Evolutionary conservation across 345 rosid species (phyloP).

Genomic region (Bruguiera gymnorhiza): DNA sequence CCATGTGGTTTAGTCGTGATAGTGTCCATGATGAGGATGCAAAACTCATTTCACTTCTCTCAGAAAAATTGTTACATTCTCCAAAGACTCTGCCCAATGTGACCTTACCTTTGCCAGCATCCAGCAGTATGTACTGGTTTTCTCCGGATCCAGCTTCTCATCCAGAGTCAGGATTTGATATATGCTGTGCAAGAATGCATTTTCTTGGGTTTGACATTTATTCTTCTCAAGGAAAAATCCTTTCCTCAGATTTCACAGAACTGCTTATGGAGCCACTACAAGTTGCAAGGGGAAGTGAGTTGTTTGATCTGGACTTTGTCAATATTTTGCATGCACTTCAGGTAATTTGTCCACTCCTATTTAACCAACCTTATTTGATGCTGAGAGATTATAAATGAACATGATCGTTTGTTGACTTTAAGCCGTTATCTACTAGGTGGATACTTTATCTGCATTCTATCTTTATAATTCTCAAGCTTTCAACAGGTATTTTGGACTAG

Average conservation of each 20-base stretch:
- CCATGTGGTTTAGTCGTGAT: slow-evolving; percentile 87
- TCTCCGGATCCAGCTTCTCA: slow-evolving; percentile 37
- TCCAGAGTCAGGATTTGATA: slow-evolving; percentile 50
- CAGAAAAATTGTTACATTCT: slow-evolving; percentile 24
- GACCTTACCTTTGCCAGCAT: slow-evolving; percentile 57
- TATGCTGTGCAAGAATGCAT: slow-evolving; percentile 65
- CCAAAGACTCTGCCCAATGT: slow-evolving; percentile 13
- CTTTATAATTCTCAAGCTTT: too few species aligned
- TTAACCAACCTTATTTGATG: background rate
- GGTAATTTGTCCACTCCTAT: slow-evolving; percentile 34
- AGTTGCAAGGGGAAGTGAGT: slow-evolving; percentile 49
- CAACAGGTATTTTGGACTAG: too few species aligned
- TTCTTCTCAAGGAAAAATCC: slow-evolving; percentile 33
- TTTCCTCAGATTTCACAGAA: slow-evolving; percentile 34
- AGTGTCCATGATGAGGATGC: slow-evolving; percentile 76
- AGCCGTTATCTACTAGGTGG: background rate
- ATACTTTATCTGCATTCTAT: too few species aligned
- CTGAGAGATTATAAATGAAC: background rate
- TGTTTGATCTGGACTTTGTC: slow-evolving; percentile 41
- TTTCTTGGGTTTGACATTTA: slow-evolving; percentile 55
- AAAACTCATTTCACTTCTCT: slow-evolving; percentile 66
- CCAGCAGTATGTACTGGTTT: slow-evolving; percentile 83
- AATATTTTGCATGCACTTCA: slow-evolving; percentile 81
- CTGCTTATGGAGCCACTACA: slow-evolving; percentile 48
- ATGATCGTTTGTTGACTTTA: background rate